Base-by-base conservation (phyloP, 306 rosid species). In the Quercus robur region DNA sequence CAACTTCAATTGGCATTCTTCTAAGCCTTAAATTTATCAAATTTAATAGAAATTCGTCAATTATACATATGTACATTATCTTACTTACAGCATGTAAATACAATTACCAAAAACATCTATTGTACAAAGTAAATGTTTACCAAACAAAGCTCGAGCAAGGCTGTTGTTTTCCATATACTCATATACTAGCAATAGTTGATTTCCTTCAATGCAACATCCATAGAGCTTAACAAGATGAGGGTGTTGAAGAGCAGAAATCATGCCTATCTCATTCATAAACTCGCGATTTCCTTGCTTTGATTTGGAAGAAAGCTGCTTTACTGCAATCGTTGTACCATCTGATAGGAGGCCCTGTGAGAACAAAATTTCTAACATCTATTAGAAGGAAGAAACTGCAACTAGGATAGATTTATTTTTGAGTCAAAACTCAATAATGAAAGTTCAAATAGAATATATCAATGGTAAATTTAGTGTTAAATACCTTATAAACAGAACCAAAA, bases 401-500 rank as follows among this genome's bases (percentile, higher is more conserved):
- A 20, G 4, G 49, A 18, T 3, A 58, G 41, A 38, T 38, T 38
- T 6, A 1, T 38, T 38, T 38, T 2, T 38, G 44, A 38, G 44
- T 6, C 44, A 38, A 38, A 38, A 38, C 44, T 38, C 0, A 38
- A 38, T 38, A 38, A 6, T 38, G 3, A 38, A 7, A 38, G 31
- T 11, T 41, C 13, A 25, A 46, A 46, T 46, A 1, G 15, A 46
- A 46, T 46, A 46, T 9, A 46, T 46, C 54, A 46, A 3, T 46
- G 54, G 0, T 9, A 46, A 46, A 46, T 46, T 10, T 12, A 46
- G 54, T 46, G 54, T 46, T 46, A 38, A 38, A 38, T 69, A 86
- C 90, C 90, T 83, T 86, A 78, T 71, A 84, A 72, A 86, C 89
- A 57, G 89, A 15, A 70, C 89, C 89, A 77, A 86, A 86, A 75